Base-by-base conservation (phyloP, 2,329 filamentous ascomycete species). In the Ophiobolus disseminans region DNA sequence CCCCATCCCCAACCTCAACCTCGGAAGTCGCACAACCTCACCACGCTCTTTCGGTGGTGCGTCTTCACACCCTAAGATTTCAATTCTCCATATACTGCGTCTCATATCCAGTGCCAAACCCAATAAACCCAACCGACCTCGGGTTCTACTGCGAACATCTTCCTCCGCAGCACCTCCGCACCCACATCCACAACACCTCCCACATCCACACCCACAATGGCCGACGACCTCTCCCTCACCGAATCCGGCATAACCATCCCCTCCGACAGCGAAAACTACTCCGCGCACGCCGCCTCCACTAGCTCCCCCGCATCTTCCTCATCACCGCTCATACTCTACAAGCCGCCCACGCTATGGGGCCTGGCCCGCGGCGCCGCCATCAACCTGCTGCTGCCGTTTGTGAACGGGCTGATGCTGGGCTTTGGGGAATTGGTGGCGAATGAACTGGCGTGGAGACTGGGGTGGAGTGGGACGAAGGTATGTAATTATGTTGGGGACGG, bases 361-460 rank as follows among this genome's bases (percentile, higher is more conserved):
- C 74, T 99, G 55, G 60, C 97, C 45, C 86, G 93, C 45, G 91
- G 94, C 28, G 90, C 91, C 13, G 91, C 92, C 5, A 99, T 99
- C 76, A 99, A 99, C 73, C 79, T 99, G n/a, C 66, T 99, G 1
- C 77, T 99, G 16, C 94, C 94, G 0, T 99, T 99, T 67, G 85
- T 99, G 68, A 99, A 99, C 76, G 94, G 94, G 37, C 84, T 99
- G 80, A 99, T 99, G 94, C 77, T 99, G 66, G 94, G 94, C 2
- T 97, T 99, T 68, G 94, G 94, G 61, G 94, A 99, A 77, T 77
- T 99, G 41, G 93, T 99, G 74, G 94, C 94, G 45, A 94, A 99
- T 70, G 94, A 99, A 78, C 88, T 90, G 40, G 94, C 94, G 1
- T 99, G 93, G 70, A 81, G 93, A 66, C 78, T 97, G 62, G 94